These are phyloP conservation scores for Magnusiomyces paraingens DNA, from an alignment of 1,139 yeast genomes.

Conservation along the genomic window DNA sequence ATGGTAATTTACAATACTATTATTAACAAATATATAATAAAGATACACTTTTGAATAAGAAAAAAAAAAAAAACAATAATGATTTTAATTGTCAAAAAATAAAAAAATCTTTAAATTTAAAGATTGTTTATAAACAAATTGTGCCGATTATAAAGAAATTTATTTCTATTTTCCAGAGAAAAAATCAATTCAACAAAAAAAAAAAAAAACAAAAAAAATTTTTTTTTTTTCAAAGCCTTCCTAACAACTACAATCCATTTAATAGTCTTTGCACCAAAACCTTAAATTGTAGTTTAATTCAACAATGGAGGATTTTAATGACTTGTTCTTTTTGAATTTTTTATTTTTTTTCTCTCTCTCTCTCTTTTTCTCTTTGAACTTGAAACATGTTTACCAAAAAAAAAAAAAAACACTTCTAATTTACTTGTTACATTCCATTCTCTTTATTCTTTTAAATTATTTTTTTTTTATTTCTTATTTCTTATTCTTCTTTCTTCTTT, in stretches of 20 bases:
- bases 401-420: background rate
- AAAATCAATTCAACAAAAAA: no score
- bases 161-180: no score
- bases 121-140: no score
- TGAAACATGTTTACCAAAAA: background rate
- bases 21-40: no score
- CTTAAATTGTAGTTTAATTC: background rate
- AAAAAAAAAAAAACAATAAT: no score
- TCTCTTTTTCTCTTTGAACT: no score
- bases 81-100: no score
- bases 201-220: background rate
- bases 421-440: slow-evolving; percentile 6
- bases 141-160: no score
- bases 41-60: no score
- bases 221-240: background rate
- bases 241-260: background rate
- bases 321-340: slow-evolving; percentile 8
- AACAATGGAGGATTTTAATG: background rate
- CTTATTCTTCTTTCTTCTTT: slow-evolving; percentile 6
- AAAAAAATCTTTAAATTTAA: no score
- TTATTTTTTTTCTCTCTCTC: slow-evolving; percentile 2
- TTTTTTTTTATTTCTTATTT: slow-evolving; percentile 4
- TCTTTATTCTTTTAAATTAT: slow-evolving; percentile 4
- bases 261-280: background rate
- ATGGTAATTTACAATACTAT: background rate